Evolutionary conservation across 225 moss, liverwort and hornwort species (phyloP).

Genomic region (Physcomitrellopsis africana): DNA sequence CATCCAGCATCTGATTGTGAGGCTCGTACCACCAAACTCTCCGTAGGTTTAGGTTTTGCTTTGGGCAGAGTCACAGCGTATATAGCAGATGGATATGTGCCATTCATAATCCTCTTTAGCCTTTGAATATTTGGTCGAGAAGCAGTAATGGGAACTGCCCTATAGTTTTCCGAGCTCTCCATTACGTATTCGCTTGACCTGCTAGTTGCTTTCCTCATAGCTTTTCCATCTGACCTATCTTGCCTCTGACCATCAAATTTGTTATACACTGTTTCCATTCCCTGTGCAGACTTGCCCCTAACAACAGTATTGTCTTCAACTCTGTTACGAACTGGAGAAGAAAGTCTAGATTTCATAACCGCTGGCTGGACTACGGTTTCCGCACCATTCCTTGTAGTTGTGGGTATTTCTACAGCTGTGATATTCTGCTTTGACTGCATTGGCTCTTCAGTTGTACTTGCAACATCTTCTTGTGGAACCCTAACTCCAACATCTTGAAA

Average conservation of each 20-base stretch:
- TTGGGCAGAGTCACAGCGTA: conserved; percentile 20
- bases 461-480: conserved; percentile 16
- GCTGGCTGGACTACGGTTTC: conserved; percentile 26
- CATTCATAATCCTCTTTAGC: conserved; percentile 47
- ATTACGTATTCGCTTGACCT: conserved; percentile 23
- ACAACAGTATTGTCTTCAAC: background rate
- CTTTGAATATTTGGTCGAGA: conserved; percentile 36
- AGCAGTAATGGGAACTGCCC: conserved; percentile 37
- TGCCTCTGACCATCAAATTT: conserved; percentile 16
- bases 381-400: conserved; percentile 3
- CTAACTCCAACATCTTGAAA: conserved; percentile 35
- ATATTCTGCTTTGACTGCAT: conserved; percentile 23
- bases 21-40: conserved; percentile 29
- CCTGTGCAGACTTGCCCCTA: conserved; percentile 15
- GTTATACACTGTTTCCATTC: conserved; percentile 11
- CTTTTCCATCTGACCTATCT: conserved; percentile 20
- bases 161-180: conserved; percentile 38
- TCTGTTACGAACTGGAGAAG: conserved; percentile 27
- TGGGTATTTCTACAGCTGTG: conserved; percentile 16
- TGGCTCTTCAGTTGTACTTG: conserved; percentile 7
- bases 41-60: conserved; percentile 21
- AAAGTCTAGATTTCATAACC: background rate
- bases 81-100: conserved; percentile 20
- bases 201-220: background rate
- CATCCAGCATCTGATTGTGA: conserved; percentile 36